Evolutionary conservation across 2,329 filamentous ascomycete genomes (phyloP), one percentile per base, ranked within the genome.

Genomic region (Colletotrichum tropicale): DNA sequence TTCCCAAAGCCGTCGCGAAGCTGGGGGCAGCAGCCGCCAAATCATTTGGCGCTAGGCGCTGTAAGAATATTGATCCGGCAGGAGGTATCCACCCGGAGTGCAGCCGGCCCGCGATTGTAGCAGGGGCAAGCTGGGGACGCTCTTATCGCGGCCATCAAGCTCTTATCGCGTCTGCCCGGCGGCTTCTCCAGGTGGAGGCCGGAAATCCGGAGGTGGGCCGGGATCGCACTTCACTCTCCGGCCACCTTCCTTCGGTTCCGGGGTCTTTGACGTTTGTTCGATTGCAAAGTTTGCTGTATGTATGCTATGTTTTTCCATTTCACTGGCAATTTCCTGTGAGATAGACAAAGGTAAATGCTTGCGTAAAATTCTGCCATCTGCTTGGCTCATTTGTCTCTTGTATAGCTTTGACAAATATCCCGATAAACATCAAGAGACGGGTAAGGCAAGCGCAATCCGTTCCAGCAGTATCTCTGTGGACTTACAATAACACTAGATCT

Each of bases 1-100:
- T 84, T 83, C 82, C 79, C 76, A 79, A 81, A 81, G 79, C 73
- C 76, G 69, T 79, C 76, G 79, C 78, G 81, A 83, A 82, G 81
- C 85, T 83, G 85, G 86, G 85, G 82, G 78, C 75, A 81, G 78
- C 78, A 64, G 83, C 80, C 82, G 79, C 85, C 85, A 86, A 87
- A 83, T 82, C 84, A 82, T 84, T 80, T 77, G 73, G 76, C 85
- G 85, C 86, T 87, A 87, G 84, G 81, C 3, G 13, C 2, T 65
- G 84, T 74, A 83, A 82, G 8, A 86, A 84, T 62, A 62, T 80
- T 85, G n/a, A 77, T 83, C 84, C 85, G 83, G 48, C 38, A 48
- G 30, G 71, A 78, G 43, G 8, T 48, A 16, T 13, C 66, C 67
- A 64, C 71, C 32, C 74, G 66, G 71, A 76, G 66, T 12, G 13